A percentile compares a stretch with the other conserved stretches of the same genome.
These are phyloP conservation scores for Chamaecrista fasciculata DNA, from an alignment of 306 rosid genomes.

Conservation along the genomic window DNA sequence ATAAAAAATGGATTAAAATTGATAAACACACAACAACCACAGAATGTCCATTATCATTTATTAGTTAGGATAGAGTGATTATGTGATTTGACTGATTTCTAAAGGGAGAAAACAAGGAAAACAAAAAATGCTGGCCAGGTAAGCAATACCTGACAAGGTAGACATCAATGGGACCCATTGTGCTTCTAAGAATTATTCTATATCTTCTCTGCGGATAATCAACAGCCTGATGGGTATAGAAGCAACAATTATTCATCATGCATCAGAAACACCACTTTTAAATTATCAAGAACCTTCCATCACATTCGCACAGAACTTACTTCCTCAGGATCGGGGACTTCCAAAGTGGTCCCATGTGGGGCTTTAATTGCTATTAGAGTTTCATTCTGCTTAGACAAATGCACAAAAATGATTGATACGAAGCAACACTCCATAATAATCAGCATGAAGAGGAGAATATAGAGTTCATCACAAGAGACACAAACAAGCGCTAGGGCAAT, in stretches of 20 bases:
- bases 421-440: constrained; percentile 17
- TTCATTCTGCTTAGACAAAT: constrained; percentile 67
- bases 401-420: constrained; percentile 25
- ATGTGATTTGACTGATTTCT: constrained; percentile 26
- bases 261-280: constrained; percentile 31
- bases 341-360: constrained; percentile 98
- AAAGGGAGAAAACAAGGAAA: background rate
- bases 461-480: constrained; percentile 9
- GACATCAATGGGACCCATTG: constrained; percentile 99
- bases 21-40: background rate
- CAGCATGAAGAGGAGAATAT: constrained; percentile 30
- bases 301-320: constrained; percentile 52
- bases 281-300: constrained; percentile 25
- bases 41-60: constrained; percentile 5
- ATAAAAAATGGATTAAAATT: constrained; percentile 10
- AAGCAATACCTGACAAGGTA: constrained; percentile 86
- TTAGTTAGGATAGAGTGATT: constrained; percentile 22
- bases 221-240: constrained; percentile 63
- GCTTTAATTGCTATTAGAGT: constrained; percentile 96
- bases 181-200: constrained; percentile 91
- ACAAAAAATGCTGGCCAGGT: constrained; percentile 25
- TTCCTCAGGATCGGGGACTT: constrained; percentile 98
- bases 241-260: constrained; percentile 31
- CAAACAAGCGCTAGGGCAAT: background rate
- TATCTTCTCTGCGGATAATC: constrained; percentile 93